Conservation (phyloP, 1,284 basidiomycete species). For the Boletellus deceptivus region DNA sequence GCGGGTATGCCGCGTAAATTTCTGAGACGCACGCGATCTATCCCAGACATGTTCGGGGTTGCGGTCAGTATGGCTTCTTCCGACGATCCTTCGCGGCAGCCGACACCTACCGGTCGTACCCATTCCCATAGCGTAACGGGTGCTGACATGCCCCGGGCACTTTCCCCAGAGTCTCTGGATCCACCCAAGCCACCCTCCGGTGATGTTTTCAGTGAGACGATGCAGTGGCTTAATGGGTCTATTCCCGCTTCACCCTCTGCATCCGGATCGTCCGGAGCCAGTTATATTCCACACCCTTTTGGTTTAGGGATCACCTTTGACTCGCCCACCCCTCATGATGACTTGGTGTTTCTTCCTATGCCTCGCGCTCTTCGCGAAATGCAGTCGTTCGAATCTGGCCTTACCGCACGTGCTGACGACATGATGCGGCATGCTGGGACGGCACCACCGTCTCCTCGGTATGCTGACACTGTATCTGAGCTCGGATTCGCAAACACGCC, state of each 20-base stretch:
- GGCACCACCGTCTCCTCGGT: conserved; percentile 11
- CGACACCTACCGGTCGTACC: conserved; percentile 48
- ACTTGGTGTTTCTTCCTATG: conserved; percentile 36
- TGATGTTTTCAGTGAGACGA: conserved; percentile 64
- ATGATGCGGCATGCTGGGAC: conserved; percentile 21
- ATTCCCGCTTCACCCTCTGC: conserved; percentile 39
- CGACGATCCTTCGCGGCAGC: conserved; percentile 24
- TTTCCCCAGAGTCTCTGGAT: conserved; percentile 18
- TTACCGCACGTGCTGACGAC: conserved; percentile 59
- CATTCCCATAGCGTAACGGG: conserved; percentile 79
- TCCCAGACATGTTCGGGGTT: conserved; percentile 54
- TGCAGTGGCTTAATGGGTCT: conserved; percentile 53
- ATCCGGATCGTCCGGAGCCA: conserved; percentile 23
- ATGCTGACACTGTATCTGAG: neutral
- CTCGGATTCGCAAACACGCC: conserved; percentile 9
- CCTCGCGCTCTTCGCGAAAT: conserved; percentile 65
- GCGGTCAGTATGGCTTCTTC: conserved; percentile 23
- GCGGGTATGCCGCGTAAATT: conserved; percentile 26
- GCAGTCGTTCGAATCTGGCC: conserved; percentile 77
- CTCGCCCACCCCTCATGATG: conserved; percentile 48
- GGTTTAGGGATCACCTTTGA: conserved; percentile 61
- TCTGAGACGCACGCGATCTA: conserved; percentile 66
- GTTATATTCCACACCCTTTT: conserved; percentile 54
- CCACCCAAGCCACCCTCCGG: conserved; percentile 26
- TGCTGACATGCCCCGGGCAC: conserved; percentile 54